Percentiles rank a stretch among this genome's conserved stretches.
Evolutionary conservation across 192 early-diverging fungal genomes (phyloP).

Genomic region (Coemansia furcata): DNA sequence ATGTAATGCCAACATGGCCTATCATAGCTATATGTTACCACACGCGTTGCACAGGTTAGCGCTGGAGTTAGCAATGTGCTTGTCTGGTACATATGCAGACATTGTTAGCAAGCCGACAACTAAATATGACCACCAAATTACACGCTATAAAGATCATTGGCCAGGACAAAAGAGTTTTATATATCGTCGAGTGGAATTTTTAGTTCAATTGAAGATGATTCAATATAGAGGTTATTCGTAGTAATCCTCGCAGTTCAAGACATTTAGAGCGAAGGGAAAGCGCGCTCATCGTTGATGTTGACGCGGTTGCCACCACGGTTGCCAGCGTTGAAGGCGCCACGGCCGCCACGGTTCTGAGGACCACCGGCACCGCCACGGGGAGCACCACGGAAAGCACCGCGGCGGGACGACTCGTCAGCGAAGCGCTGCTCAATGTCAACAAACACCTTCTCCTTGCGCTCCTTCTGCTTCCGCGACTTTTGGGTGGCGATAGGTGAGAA

Average conservation of each 20-base stretch:
- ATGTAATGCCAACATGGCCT: no score
- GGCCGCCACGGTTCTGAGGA: constrained; percentile 52
- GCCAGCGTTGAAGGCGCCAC: constrained; percentile 43
- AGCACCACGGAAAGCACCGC: constrained; percentile 60
- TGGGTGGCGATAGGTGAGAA: constrained; percentile 58
- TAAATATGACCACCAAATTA: no score
- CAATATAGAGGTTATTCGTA: background rate
- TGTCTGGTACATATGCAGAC: no score
- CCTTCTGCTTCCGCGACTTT: constrained; percentile 62
- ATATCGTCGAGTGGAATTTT: no score
- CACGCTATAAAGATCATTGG: no score
- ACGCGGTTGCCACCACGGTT: constrained; percentile 53
- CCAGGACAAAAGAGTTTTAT: no score
- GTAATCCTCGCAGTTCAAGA: background rate
- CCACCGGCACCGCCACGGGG: constrained; percentile 19
- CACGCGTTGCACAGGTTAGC: no score
- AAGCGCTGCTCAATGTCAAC: constrained; percentile 82
- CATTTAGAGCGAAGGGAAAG: constrained; percentile 64
- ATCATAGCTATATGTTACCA: no score
- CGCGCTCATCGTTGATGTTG: constrained; percentile 66
- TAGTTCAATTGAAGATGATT: background rate
- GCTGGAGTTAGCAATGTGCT: no score
- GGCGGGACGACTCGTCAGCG: constrained; percentile 58
- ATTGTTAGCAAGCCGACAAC: no score
- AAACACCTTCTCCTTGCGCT: constrained; percentile 70